Percentiles rank a stretch among this genome's conserved stretches.
These are phyloP conservation scores for Solanum medicagineum DNA, from an alignment of 257 asterid species.

Conservation along the genomic window DNA sequence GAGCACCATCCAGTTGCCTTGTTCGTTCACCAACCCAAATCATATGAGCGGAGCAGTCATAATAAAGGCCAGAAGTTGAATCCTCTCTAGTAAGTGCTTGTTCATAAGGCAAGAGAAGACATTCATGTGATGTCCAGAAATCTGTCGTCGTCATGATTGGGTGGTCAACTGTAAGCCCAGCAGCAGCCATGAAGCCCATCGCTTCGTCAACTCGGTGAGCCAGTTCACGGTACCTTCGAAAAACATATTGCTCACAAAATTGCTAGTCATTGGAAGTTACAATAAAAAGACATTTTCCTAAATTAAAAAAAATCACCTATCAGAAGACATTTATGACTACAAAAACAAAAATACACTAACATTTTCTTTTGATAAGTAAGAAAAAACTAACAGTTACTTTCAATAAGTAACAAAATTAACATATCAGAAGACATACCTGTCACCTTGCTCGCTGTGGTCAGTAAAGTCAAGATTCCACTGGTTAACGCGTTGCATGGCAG, in stretches of 20 bases:
- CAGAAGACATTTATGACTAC: background rate
- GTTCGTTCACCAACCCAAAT: constrained; percentile 83
- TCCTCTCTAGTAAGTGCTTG: constrained; percentile 73
- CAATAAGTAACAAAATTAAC: background rate
- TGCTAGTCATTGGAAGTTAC: background rate
- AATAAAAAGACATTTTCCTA: background rate
- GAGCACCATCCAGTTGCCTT: constrained; percentile 66
- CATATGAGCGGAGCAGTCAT: constrained; percentile 80
- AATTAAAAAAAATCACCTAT: too few relatives aligned
- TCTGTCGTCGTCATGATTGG: constrained; percentile 66
- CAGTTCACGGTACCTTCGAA: constrained; percentile 50
- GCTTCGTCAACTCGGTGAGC: constrained; percentile 76
- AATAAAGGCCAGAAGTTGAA: constrained; percentile 62
- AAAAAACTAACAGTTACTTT: background rate
- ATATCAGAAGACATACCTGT: constrained; percentile 27
- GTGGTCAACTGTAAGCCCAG: constrained; percentile 54
- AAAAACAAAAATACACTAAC: background rate
- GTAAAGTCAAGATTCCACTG: constrained; percentile 84
- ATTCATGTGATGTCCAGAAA: constrained; percentile 73
- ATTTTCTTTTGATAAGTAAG: background rate
- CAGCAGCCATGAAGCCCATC: constrained; percentile 64
- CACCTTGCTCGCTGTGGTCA: constrained; percentile 67
- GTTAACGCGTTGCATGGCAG: constrained; percentile 67
- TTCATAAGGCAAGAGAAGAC: constrained; percentile 58
- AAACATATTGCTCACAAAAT: background rate